Evolutionary conservation across 1,284 basidiomycete species (phyloP).

Genomic region (Cyathus olla): DNA sequence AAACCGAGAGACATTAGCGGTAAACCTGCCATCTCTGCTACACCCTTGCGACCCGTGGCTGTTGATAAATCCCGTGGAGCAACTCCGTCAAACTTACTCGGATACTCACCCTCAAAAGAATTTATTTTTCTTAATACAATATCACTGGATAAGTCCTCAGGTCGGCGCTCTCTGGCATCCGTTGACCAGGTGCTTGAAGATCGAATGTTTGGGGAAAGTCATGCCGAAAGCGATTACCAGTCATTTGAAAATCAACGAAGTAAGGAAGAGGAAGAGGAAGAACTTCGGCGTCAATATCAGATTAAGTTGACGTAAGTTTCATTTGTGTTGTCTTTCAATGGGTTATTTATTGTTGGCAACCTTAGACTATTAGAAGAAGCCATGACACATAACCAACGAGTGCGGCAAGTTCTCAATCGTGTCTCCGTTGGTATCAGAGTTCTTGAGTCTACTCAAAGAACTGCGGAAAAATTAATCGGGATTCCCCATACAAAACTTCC

Average conservation of each 20-base stretch:
- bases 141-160: neutral
- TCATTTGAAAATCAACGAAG: no score
- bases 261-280: slow-evolving; percentile 57
- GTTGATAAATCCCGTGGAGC: no score
- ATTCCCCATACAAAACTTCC: slow-evolving; percentile 62
- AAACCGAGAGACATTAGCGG: no score
- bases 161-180: neutral
- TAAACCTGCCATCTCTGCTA: no score
- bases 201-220: neutral
- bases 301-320: slow-evolving; percentile 66
- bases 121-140: neutral
- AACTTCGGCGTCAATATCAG: slow-evolving; percentile 66
- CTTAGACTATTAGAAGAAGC: slow-evolving; percentile 68
- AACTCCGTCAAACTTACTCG: no score
- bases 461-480: slow-evolving; percentile 59
- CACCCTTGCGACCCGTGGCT: no score
- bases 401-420: slow-evolving; percentile 73
- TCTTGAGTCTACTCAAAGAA: slow-evolving; percentile 67
- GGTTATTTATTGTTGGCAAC: neutral
- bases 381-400: slow-evolving; percentile 68
- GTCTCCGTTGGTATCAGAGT: slow-evolving; percentile 71
- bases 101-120: no score
- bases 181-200: neutral
- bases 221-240: no score
- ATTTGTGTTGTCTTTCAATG: slow-evolving; percentile 1